Percentiles rank a stretch among this genome's conserved stretches.
phyloP scores from a whole-genome alignment of 2,329 filamentous ascomycete genomes.

The Colletotrichum aenigma region DNA sequence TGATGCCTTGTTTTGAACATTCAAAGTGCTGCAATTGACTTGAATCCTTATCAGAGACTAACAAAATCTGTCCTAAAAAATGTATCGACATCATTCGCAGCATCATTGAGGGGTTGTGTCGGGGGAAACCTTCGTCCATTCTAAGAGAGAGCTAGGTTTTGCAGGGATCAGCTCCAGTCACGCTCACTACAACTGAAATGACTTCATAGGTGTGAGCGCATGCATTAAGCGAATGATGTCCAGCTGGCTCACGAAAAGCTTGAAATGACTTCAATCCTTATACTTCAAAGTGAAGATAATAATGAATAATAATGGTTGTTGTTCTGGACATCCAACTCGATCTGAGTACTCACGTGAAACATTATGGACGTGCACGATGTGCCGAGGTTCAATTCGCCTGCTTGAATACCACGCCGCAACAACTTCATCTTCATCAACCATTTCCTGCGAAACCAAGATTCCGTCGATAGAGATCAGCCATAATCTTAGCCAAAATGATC shows the following conservation, averaged over 20 bases:
- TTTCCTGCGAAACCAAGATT: not conserved
- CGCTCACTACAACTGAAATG: not conserved
- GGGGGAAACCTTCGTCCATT: not conserved
- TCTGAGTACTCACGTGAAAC: not conserved
- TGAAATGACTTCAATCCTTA: not conserved
- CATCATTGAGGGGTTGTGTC: not conserved
- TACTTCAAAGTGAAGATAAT: not conserved
- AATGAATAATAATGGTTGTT: not conserved
- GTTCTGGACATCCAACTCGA: not conserved
- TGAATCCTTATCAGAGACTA: not conserved
- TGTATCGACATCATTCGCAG: not conserved
- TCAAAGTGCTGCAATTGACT: not conserved
- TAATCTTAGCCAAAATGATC: not conserved
- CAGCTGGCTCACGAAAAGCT: not conserved
- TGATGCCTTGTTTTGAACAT: not conserved
- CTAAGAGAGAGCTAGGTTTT: not conserved
- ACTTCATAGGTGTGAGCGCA: not conserved
- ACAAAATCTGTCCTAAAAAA: not conserved
- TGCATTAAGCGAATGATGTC: accelerated
- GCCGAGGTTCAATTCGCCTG: not conserved
- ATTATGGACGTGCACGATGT: not conserved
- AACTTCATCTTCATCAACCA: not conserved
- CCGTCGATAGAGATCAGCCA: not conserved
- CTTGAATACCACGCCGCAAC: not conserved
- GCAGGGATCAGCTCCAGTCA: not conserved